Evolutionary conservation across 768 basidiomycete species (phyloP).

Genomic region (Kwoniella mangroviensis): DNA sequence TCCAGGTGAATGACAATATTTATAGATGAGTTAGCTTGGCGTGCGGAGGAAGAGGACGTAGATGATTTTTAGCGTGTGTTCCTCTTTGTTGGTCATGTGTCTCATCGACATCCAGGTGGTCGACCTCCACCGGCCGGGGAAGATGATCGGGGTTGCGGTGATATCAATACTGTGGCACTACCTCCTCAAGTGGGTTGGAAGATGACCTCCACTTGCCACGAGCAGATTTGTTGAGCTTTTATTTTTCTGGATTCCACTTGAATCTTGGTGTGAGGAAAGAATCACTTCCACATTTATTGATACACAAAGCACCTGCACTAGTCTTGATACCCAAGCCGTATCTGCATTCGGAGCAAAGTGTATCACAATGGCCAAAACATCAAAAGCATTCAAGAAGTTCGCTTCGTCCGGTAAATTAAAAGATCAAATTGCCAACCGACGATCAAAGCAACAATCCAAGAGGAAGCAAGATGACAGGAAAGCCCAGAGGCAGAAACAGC

Average conservation of each 20-base stretch:
- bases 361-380: conserved; percentile 63
- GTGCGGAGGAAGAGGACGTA: not conserved
- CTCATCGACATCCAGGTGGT: not conserved
- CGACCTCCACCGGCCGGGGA: conserved; percentile 16
- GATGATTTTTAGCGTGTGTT: too few species aligned
- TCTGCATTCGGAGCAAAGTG: not conserved
- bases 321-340: not conserved
- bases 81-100: not conserved
- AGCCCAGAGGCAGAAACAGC: conserved; percentile 60
- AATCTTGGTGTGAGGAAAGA: not conserved
- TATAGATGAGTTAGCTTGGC: not conserved
- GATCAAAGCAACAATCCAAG: conserved; percentile 75
- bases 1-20: not conserved
- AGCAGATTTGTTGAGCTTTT: conserved; percentile 28
- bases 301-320: not conserved
- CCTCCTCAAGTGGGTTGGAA: not conserved
- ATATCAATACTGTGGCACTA: not conserved
- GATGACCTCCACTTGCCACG: conserved; percentile 11
- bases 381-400: conserved; percentile 85
- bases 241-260: not conserved
- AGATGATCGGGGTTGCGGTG: conserved; percentile 6
- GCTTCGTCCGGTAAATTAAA: conserved; percentile 85
- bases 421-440: conserved; percentile 80
- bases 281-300: not conserved
- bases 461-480: conserved; percentile 71